A percentile compares a stretch with the other conserved stretches of the same genome.
Evolutionary conservation across 2,329 filamentous ascomycete genomes (phyloP).

Genomic region (Stemphylium lycopersici): DNA sequence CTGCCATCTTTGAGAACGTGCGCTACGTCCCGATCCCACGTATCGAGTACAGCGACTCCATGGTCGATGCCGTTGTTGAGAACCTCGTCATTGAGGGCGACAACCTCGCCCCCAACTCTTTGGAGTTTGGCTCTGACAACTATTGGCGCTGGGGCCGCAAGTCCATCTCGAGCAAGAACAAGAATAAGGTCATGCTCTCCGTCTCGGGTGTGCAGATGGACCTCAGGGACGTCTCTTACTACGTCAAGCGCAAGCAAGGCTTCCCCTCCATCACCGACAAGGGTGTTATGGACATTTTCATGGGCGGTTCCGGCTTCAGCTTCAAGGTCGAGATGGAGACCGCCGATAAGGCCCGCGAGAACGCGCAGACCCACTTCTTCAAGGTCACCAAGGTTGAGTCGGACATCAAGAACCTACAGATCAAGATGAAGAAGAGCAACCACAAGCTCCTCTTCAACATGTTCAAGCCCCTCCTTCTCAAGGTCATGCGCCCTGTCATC

Average conservation of each 20-base stretch:
- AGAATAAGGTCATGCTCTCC: constrained; percentile 84
- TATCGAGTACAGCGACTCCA: constrained; percentile 86
- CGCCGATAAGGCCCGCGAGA: constrained; percentile 63
- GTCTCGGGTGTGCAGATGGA: constrained; percentile 93
- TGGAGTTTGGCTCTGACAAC: constrained; percentile 90
- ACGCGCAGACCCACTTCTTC: constrained; percentile 82
- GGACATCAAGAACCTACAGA: constrained; percentile 77
- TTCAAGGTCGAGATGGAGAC: constrained; percentile 91
- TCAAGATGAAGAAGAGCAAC: constrained; percentile 93
- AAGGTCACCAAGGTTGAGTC: constrained; percentile 91
- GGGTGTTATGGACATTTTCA: constrained; percentile 85
- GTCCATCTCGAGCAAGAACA: constrained; percentile 78
- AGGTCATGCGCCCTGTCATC: constrained; percentile 80
- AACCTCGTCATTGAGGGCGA: constrained; percentile 95
- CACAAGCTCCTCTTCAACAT: constrained; percentile 89
- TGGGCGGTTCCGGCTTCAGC: constrained; percentile 85
- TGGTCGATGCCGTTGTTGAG: constrained; percentile 88
- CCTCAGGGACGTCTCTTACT: constrained; percentile 78
- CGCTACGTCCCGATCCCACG: constrained; percentile 92
- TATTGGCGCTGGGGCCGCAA: constrained; percentile 96
- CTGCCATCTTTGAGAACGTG: constrained; percentile 79
- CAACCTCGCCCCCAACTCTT: constrained; percentile 91
- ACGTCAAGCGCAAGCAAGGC: constrained; percentile 92
- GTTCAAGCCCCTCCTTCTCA: constrained; percentile 86
- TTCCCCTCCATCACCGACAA: constrained; percentile 88